These are phyloP conservation scores for Pythium sp. DNA, from an alignment of 352 stramenopile genomes.

Conservation along the genomic window DNA sequence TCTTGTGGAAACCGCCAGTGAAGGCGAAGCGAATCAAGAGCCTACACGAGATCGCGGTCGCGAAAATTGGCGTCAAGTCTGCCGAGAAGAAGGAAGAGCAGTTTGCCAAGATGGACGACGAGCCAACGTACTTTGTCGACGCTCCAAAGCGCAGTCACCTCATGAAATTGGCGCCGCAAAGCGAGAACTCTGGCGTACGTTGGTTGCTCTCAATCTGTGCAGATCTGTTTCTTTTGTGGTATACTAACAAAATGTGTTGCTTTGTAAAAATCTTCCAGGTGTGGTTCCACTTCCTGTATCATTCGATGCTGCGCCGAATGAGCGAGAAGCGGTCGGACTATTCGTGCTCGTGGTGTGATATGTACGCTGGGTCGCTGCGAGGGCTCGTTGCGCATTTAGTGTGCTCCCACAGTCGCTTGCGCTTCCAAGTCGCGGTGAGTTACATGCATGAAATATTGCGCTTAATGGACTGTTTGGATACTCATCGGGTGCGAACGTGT, in stretches of 20 bases:
- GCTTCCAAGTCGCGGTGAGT: conserved; percentile 69
- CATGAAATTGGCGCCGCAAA: conserved; percentile 12
- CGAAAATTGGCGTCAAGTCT: conserved; percentile 17
- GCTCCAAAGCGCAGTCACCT: conserved; percentile 18
- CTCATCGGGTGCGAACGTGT: background rate
- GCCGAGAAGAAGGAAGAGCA: background rate
- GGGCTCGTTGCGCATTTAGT: conserved; percentile 75
- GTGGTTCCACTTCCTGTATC: conserved; percentile 85
- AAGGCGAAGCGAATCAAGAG: conserved; percentile 24
- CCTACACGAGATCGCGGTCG: conserved; percentile 18
- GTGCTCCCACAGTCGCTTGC: conserved; percentile 74
- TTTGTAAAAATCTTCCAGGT: conserved; percentile 30
- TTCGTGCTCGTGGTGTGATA: conserved; percentile 81
- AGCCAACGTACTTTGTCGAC: conserved; percentile 16
- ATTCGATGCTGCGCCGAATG: conserved; percentile 74
- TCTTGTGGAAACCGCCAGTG: conserved; percentile 16
- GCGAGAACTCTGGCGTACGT: conserved; percentile 15
- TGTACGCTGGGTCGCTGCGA: conserved; percentile 69
- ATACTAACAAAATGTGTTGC: background rate
- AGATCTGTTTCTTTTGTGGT: background rate
- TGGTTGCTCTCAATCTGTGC: background rate
- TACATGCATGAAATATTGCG: background rate
- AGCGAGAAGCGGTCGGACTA: conserved; percentile 83
- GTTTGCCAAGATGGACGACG: conserved; percentile 3
- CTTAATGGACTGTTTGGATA: background rate